Conservation (phyloP, 331 rosid species). For the Ulmus americana region DNA sequence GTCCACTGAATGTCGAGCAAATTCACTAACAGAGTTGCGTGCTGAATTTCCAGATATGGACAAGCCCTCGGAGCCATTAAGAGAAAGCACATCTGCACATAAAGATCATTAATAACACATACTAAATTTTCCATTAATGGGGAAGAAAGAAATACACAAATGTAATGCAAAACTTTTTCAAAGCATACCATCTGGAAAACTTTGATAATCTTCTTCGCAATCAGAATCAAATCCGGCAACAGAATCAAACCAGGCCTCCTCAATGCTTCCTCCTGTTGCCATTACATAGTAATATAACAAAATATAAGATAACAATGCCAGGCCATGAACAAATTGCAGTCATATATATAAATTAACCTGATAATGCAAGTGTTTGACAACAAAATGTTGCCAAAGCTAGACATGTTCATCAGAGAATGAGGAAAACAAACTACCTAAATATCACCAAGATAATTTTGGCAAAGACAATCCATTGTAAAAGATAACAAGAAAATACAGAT, state of each 20-base stretch:
- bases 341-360: neutral
- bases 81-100: conserved; percentile 55
- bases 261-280: conserved; percentile 39
- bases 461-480: neutral
- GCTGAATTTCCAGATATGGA: conserved; percentile 37
- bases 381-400: conserved; percentile 2
- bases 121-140: neutral
- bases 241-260: conserved; percentile 86
- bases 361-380: conserved; percentile 13
- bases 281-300: conserved; percentile 1
- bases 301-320: neutral
- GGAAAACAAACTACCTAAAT: neutral
- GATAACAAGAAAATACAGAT: conserved; percentile 8
- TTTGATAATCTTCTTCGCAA: conserved; percentile 80
- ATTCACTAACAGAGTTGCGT: conserved; percentile 22
- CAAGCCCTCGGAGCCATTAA: conserved; percentile 46
- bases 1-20: conserved; percentile 37
- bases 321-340: neutral
- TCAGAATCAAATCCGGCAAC: conserved; percentile 64
- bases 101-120: conserved; percentile 6
- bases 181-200: conserved; percentile 73
- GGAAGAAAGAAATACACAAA: neutral
- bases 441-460: neutral
- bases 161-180: neutral
- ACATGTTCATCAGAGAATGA: neutral